Evolutionary conservation across 2,329 filamentous ascomycete species (phyloP).

Genomic region (Aspergillus phoenicis): DNA sequence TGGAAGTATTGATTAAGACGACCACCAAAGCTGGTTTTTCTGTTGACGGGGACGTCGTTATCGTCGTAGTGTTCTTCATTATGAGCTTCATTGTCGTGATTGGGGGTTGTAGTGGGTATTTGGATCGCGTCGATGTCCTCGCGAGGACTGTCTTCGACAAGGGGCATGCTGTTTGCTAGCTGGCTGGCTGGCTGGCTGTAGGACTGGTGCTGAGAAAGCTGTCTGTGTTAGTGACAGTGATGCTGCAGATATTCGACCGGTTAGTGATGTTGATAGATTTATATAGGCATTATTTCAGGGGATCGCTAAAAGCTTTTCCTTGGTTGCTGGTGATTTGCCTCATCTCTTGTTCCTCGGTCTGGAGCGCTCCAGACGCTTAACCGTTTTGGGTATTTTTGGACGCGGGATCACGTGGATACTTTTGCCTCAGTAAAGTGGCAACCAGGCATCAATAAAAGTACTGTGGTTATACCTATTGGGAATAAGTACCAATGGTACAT

Average conservation of each 20-base stretch:
- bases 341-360: background rate
- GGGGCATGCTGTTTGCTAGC: conserved; percentile 6
- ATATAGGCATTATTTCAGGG: conserved; percentile 3
- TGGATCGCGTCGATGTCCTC: background rate
- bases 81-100: background rate
- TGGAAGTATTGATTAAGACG: conserved; percentile 39
- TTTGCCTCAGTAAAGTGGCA: background rate
- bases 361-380: background rate
- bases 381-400: background rate
- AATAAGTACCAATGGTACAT: background rate
- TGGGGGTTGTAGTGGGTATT: background rate
- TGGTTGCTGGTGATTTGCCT: background rate
- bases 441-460: background rate
- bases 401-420: background rate
- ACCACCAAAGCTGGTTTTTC: conserved; percentile 40
- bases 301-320: background rate
- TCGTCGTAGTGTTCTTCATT: conserved; percentile 1
- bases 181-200: background rate
- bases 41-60: conserved; percentile 37
- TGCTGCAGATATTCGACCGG: background rate
- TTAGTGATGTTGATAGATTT: background rate
- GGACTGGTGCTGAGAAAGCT: background rate
- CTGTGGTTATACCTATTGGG: background rate
- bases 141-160: background rate
- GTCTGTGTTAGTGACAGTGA: background rate